Evolutionary conservation across 495 filamentous ascomycete species (phyloP).

Genomic region (Lophiostoma macrostomum): DNA sequence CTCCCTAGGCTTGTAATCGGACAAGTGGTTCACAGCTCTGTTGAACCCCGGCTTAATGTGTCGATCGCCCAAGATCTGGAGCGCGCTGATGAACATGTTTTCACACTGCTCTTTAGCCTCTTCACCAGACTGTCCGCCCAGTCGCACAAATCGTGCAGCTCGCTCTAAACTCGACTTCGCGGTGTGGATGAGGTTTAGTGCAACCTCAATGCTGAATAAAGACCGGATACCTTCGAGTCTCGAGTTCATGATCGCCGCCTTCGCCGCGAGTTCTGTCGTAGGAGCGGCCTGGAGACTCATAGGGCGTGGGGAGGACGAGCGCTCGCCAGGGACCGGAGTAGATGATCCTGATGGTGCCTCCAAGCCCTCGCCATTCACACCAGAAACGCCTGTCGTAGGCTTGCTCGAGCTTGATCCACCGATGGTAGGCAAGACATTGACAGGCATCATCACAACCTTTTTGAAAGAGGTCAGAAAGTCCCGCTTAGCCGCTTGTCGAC

Average conservation of each 20-base stretch:
- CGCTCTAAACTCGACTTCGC: slow-evolving; percentile 91
- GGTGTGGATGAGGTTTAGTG: slow-evolving; percentile 78
- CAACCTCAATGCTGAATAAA: slow-evolving; percentile 94
- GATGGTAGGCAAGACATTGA: slow-evolving; percentile 68
- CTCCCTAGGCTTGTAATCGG: slow-evolving; percentile 85
- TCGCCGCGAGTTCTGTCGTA: slow-evolving; percentile 88
- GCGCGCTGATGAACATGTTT: slow-evolving; percentile 77
- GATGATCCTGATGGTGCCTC: slow-evolving; percentile 31
- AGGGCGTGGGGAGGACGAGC: slow-evolving; percentile 48
- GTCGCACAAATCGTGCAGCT: slow-evolving; percentile 71
- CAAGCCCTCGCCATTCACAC: slow-evolving; percentile 22
- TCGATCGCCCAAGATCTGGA: slow-evolving; percentile 77
- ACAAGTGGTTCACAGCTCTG: slow-evolving; percentile 86
- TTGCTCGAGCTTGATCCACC: slow-evolving; percentile 48
- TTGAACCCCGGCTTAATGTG: slow-evolving; percentile 91
- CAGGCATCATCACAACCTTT: slow-evolving; percentile 98
- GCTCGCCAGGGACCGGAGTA: slow-evolving; percentile 37
- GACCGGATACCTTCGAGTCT: slow-evolving; percentile 88
- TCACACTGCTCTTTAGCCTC: slow-evolving; percentile 89
- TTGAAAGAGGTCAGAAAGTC: slow-evolving; percentile 97
- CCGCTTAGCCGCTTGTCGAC: slow-evolving; percentile 88
- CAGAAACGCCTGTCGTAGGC: slow-evolving; percentile 37
- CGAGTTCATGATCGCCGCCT: slow-evolving; percentile 93
- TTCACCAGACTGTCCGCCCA: slow-evolving; percentile 74
- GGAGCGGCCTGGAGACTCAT: slow-evolving; percentile 68